These are phyloP conservation scores for Triticum urartu DNA, from an alignment of 176 grass and related monocot species.

Conservation along the genomic window DNA sequence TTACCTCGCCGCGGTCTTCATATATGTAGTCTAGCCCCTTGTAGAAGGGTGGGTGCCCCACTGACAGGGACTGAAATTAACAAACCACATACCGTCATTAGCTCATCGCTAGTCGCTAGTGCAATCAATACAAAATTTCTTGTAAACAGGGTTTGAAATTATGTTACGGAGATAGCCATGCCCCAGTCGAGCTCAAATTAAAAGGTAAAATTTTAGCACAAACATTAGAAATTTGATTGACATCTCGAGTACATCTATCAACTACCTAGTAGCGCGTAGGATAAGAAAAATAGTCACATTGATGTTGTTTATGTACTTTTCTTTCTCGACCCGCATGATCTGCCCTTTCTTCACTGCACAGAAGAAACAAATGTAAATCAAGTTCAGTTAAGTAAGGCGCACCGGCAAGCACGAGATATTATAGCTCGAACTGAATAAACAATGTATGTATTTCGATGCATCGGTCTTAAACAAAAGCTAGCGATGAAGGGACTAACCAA, in stretches of 20 bases:
- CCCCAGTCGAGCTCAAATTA: too few relatives aligned
- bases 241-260: background rate
- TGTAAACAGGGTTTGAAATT: background rate
- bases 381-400: too few relatives aligned
- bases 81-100: background rate
- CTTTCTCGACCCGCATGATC: conserved; percentile 87
- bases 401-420: too few relatives aligned
- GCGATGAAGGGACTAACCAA: too few relatives aligned
- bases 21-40: conserved; percentile 94
- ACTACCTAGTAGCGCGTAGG: background rate
- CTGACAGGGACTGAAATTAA: conserved; percentile 76
- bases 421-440: too few relatives aligned
- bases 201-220: background rate
- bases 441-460: background rate
- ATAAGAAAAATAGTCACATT: conserved; percentile 30
- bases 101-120: too few relatives aligned
- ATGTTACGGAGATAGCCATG: background rate
- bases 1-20: conserved; percentile 82
- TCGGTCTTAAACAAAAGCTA: background rate
- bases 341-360: conserved; percentile 91
- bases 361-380: too few relatives aligned
- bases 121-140: background rate
- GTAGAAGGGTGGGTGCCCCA: conserved; percentile 78
- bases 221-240: rapidly evolving
- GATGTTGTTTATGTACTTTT: conserved; percentile 90